phyloP scores from a whole-genome alignment of 805 yeast genomes.

The Barnettozyma populi region DNA sequence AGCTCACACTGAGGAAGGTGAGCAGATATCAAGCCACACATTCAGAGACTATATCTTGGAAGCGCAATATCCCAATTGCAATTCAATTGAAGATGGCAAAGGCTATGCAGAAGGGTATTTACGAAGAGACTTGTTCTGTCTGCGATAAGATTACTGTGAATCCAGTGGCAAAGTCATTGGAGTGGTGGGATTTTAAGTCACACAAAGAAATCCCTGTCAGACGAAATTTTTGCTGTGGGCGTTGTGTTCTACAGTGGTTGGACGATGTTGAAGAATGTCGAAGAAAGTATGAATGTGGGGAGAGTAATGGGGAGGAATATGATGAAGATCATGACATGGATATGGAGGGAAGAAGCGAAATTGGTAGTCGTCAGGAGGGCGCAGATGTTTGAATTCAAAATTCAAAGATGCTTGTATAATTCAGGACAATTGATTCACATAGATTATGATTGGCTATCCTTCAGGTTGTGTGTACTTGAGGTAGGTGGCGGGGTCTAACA shows the following conservation, averaged over 20 bases:
- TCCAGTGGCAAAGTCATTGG: conserved; percentile 52
- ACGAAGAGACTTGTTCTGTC: conserved; percentile 47
- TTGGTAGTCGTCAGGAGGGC: too few species aligned
- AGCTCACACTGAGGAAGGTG: conserved; percentile 42
- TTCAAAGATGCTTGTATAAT: too few species aligned
- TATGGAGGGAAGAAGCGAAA: too few species aligned
- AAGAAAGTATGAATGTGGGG: neutral
- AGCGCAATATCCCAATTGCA: conserved; percentile 37
- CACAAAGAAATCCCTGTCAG: conserved; percentile 47
- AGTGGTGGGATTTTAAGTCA: conserved; percentile 62
- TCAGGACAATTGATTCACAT: neutral
- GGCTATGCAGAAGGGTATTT: conserved; percentile 47
- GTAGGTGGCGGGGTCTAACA: too few species aligned
- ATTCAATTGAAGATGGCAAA: conserved; percentile 42
- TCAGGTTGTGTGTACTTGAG: too few species aligned
- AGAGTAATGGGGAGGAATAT: neutral
- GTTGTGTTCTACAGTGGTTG: conserved; percentile 37
- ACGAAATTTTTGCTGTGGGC: conserved; percentile 49
- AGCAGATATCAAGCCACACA: conserved; percentile 48
- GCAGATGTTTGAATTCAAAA: too few species aligned
- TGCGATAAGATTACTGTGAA: conserved; percentile 47
- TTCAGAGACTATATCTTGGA: conserved; percentile 53
- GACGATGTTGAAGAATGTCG: conserved; percentile 15
- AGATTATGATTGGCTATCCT: too few species aligned
- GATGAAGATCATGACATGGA: neutral